Base-by-base conservation (phyloP, 1,284 basidiomycete genomes). In the Prillingera fragicola region DNA sequence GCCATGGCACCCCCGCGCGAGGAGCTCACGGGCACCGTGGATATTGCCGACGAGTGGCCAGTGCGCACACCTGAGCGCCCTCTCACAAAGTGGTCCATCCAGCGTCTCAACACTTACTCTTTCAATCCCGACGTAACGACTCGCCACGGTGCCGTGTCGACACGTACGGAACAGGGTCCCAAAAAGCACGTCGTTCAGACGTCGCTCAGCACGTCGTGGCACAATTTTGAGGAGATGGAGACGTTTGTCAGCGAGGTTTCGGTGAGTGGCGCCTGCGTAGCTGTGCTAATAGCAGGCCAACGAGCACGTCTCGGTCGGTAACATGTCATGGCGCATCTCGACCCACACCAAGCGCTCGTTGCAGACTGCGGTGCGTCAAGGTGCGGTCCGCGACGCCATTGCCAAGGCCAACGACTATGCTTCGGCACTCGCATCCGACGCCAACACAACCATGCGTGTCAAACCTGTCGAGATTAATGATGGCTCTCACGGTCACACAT, bases 21-120 rank as follows among this genome's bases (percentile, higher is more conserved):
- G 19, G 22, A 18, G n/a, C 31, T 23, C n/a, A 10, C 15, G 8
- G 32, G 15, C 25, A 41, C 41, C 12, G n/a, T n/a, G n/a, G 42
- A 47, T 24, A 26, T 44, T 3, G 33, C 38, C 17, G 43, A 41
- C 24, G 24, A 40, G 29, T 21, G 13, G 4, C 33, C 33, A 8
- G 28, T 33, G n/a, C n/a, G n/a, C n/a, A n/a, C 29, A 5, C 29
- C 42, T 21, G 38, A 27, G 21, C 37, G 32, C 34, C 50, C 50
- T 15, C 37, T 52, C 21, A 43, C 46, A n/a, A 45, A 29, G 25
- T 52, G 50, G 50, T 42, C 26, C 25, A 32, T 45, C 29, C 43
- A 52, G 43, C 32, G 39, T 29, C 18, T 52, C 15, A 32, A 36
- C 24, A 43, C 44, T 9, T 44, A 35, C 26, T 22, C 36, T 13